phyloP scores from a whole-genome alignment of 352 stramenopile genomes.

The Globisporangium spinosum region DNA sequence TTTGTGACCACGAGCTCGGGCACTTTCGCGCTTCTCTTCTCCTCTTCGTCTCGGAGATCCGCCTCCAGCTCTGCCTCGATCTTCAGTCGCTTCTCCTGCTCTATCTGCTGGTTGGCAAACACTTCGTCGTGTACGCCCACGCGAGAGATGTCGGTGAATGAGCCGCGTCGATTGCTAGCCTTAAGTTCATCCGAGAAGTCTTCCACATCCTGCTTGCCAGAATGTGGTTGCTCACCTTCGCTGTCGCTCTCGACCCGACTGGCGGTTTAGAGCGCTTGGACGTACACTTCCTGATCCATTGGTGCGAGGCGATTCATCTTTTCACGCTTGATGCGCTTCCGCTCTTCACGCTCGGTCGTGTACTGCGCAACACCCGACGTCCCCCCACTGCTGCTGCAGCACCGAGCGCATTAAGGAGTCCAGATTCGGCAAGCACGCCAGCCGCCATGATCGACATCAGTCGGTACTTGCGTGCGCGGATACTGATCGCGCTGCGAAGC shows the following conservation, averaged over 20 bases:
- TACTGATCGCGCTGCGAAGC: neutral
- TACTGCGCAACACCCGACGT: slow-evolving; percentile 46
- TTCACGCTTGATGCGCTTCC: slow-evolving; percentile 13
- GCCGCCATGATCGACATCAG: slow-evolving; percentile 62
- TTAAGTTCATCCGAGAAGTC: neutral
- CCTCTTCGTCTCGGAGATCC: slow-evolving; percentile 9
- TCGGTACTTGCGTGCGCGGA: neutral
- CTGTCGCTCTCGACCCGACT: slow-evolving; percentile 9
- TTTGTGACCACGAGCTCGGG: slow-evolving; percentile 47
- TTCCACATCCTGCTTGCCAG: slow-evolving; percentile 3
- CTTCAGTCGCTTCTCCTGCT: slow-evolving; percentile 17
- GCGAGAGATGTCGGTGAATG: slow-evolving; percentile 34
- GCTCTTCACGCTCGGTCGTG: slow-evolving; percentile 31
- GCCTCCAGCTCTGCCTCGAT: slow-evolving; percentile 23
- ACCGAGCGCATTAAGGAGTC: slow-evolving; percentile 51
- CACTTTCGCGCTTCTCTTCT: slow-evolving; percentile 16
- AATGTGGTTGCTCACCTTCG: slow-evolving; percentile 7
- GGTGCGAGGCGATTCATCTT: slow-evolving; percentile 33
- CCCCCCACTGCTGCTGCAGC: slow-evolving; percentile 39
- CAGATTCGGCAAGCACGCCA: slow-evolving; percentile 44
- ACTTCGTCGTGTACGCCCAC: slow-evolving; percentile 23
- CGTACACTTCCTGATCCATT: slow-evolving; percentile 20
- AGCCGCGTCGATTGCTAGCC: slow-evolving; percentile 12
- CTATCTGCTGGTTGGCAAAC: slow-evolving; percentile 10
- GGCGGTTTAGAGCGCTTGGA: slow-evolving; percentile 21